Conservation (phyloP, 257 asterid genomes). For the Rhazya stricta region DNA sequence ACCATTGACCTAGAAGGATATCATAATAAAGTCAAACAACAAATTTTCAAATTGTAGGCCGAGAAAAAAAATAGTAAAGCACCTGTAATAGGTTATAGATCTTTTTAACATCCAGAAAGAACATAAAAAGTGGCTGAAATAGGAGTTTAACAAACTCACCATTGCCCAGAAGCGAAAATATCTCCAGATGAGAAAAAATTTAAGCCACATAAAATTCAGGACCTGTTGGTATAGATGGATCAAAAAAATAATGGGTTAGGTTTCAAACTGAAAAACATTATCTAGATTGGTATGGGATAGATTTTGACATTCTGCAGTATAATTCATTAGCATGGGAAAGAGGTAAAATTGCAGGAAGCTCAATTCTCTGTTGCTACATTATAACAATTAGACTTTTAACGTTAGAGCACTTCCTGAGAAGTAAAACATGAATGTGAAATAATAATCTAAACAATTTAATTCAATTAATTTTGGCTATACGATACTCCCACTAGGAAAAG, state of each 20-base stretch:
- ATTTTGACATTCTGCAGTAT: neutral
- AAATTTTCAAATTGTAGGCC: neutral
- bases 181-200: slow-evolving; percentile 93
- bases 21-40: slow-evolving; percentile 10
- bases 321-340: neutral
- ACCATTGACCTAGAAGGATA: slow-evolving; percentile 70
- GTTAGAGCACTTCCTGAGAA: neutral
- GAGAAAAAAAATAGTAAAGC: neutral
- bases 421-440: neutral
- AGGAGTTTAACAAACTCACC: slow-evolving; percentile 42
- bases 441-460: neutral
- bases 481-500: neutral
- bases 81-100: neutral
- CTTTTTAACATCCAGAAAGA: neutral
- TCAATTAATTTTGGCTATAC: neutral
- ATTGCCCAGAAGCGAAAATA: slow-evolving; percentile 90
- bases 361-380: too few species aligned
- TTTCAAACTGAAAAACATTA: neutral
- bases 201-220: slow-evolving; percentile 95
- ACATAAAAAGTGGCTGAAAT: slow-evolving; percentile 5
- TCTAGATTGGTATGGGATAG: neutral
- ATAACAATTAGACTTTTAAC: too few species aligned
- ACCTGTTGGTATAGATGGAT: slow-evolving; percentile 43
- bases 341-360: neutral
- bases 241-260: neutral